Evolutionary conservation across 345 rosid genomes (phyloP), one percentile per base, ranked within the genome.

Genomic region (Eucalyptus coolabah): DNA sequence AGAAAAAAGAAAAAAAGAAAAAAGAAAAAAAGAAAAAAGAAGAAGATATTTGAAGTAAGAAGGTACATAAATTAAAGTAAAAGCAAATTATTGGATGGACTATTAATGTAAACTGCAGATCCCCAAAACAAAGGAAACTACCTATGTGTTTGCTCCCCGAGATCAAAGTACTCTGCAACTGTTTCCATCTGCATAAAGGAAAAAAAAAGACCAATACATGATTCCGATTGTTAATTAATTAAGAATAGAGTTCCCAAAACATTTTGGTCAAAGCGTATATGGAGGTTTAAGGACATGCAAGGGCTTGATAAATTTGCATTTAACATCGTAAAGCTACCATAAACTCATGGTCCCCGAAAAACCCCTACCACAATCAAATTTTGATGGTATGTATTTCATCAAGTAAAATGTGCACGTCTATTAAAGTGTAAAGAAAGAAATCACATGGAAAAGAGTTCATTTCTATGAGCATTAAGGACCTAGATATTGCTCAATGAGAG

Each of bases 1-100:
- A 8, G 2, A 44, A 8, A 44, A 8, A 44, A 42, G 5, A 44
- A 44, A 2, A 44, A 44, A 2, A 44, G 8, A 1, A n/a, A 44
- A 7, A 42, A 42, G 5, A 44, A 44, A 2, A 44, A 44, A 2
- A 44, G 8, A 1, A 34, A 34, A 34, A 34, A 34, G 4, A 0
- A 44, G 45, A 44, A 44, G 45, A 44, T 44, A 44, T 44, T 44
- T 44, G 1, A 44, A 8, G 45, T 44, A 44, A 44, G 0, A 44
- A 44, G 1, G 45, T 44, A 44, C 45, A 44, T 44, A 44, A 44
- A 44, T 44, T 44, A 44, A 44, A 44, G 45, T 44, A 44, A 44
- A 44, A 44, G 45, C 45, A 44, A 44, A 44, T 44, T 44, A 44
- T 44, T 8, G 45, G 45, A 44, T 44, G 45, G 45, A 44, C 45